Evolutionary conservation across 306 rosid species (phyloP).

Genomic region (Comarum palustre): DNA sequence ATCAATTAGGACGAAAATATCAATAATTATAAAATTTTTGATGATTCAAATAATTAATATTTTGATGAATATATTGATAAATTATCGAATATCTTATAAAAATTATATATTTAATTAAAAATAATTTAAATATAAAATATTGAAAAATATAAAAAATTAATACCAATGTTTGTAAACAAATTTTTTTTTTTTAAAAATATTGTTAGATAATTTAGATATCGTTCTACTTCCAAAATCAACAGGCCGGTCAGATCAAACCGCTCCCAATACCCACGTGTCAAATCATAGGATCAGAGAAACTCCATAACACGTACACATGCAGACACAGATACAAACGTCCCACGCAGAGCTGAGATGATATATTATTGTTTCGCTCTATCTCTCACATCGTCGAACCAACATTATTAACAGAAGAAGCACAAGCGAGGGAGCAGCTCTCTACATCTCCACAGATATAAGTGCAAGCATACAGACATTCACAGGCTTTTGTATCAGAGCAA

Average conservation of each 20-base stretch:
- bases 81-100: no score
- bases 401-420: constrained; percentile 40
- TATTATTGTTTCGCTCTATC: constrained; percentile 51
- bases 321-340: constrained; percentile 56
- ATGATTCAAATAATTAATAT: no score
- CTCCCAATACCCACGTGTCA: constrained; percentile 32
- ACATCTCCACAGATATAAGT: background rate
- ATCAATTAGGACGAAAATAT: no score
- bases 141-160: no score
- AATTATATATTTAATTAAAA: no score
- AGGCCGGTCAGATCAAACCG: constrained; percentile 43
- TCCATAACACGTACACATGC: constrained; percentile 46
- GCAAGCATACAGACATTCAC: background rate
- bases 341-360: constrained; percentile 24
- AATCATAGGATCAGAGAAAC: constrained; percentile 13
- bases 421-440: constrained; percentile 11
- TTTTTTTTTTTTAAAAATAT: no score
- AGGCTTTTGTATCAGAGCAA: constrained; percentile 2
- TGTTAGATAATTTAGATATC: no score
- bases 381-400: constrained; percentile 41
- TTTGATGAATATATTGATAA: no score
- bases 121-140: no score
- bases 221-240: background rate
- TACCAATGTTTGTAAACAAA: no score
- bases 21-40: no score